Conservation (phyloP, 2,329 filamentous ascomycete genomes). For the Akanthomyces uredinophilus region DNA sequence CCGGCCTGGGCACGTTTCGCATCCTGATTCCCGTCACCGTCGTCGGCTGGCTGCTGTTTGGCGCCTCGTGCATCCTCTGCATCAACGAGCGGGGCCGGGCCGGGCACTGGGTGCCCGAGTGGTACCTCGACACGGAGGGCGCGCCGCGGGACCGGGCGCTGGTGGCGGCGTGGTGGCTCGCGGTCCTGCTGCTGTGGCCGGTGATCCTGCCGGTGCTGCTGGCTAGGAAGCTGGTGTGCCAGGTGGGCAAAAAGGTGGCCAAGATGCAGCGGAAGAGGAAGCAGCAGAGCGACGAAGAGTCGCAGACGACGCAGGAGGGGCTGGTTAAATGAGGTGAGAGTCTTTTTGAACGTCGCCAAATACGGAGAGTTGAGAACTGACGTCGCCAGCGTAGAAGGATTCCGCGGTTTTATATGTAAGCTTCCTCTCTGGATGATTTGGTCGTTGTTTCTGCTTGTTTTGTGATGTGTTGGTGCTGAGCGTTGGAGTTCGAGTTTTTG, state of each 20-base stretch:
- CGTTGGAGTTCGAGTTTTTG: too few relatives aligned
- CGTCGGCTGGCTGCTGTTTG: constrained; percentile 27
- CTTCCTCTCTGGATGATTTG: too few relatives aligned
- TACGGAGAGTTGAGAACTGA: background rate
- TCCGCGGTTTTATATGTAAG: too few relatives aligned
- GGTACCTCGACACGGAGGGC: constrained; percentile 27
- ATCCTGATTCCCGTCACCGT: constrained; percentile 24
- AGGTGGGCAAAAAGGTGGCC: background rate
- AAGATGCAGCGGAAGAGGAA: background rate
- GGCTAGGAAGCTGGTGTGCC: constrained; percentile 6
- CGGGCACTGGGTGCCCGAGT: constrained; percentile 29
- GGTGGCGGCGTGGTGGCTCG: constrained; percentile 27
- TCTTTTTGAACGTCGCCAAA: background rate
- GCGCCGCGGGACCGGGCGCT: constrained; percentile 19
- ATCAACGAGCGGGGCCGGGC: constrained; percentile 27
- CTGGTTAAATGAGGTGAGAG: background rate
- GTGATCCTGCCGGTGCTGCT: constrained; percentile 64
- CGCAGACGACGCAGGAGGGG: background rate
- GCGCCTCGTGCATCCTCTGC: constrained; percentile 27
- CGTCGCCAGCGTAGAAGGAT: background rate
- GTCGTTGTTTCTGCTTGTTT: background rate
- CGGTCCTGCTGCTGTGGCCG: constrained; percentile 36
- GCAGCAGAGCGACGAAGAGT: background rate
- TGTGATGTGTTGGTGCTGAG: background rate
- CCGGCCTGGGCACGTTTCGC: constrained; percentile 13